These are phyloP conservation scores for Talaromyces sp. DNA, from an alignment of 2,329 filamentous ascomycete genomes.

Conservation along the genomic window DNA sequence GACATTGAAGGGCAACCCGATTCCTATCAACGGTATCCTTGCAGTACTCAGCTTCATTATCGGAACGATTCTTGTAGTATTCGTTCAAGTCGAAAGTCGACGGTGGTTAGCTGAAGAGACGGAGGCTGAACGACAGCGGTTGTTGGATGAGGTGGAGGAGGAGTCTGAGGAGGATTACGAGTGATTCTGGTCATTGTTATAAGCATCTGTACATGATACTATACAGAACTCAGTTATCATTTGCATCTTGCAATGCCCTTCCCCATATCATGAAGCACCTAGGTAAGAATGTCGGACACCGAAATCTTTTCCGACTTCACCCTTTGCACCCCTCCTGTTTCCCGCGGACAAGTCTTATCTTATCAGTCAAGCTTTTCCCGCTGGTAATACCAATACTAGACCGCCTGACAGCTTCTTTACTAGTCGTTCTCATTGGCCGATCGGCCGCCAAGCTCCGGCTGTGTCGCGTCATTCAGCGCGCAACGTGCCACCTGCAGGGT, in stretches of 20 bases:
- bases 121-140: constrained; percentile 29
- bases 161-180: constrained; percentile 10
- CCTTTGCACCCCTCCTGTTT: constrained; percentile 10
- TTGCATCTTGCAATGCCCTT: not conserved
- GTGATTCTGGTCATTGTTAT: not conserved
- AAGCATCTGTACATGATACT: not conserved
- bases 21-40: constrained; percentile 73
- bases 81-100: constrained; percentile 49
- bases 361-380: constrained; percentile 9
- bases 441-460: not conserved
- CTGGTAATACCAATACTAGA: constrained; percentile 14
- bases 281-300: constrained; percentile 4
- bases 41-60: constrained; percentile 62
- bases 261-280: not conserved
- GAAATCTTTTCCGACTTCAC: constrained; percentile 11
- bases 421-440: not conserved
- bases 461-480: not conserved
- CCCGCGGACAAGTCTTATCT: constrained; percentile 17
- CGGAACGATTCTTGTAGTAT: constrained; percentile 65
- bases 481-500: not conserved
- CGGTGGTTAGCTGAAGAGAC: constrained; percentile 19
- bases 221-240: not conserved
- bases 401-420: not conserved
- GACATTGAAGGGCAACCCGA: constrained; percentile 68
- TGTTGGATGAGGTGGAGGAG: constrained; percentile 21